These are phyloP conservation scores for Bauhinia variegata DNA, from an alignment of 306 rosid species.

Conservation along the genomic window DNA sequence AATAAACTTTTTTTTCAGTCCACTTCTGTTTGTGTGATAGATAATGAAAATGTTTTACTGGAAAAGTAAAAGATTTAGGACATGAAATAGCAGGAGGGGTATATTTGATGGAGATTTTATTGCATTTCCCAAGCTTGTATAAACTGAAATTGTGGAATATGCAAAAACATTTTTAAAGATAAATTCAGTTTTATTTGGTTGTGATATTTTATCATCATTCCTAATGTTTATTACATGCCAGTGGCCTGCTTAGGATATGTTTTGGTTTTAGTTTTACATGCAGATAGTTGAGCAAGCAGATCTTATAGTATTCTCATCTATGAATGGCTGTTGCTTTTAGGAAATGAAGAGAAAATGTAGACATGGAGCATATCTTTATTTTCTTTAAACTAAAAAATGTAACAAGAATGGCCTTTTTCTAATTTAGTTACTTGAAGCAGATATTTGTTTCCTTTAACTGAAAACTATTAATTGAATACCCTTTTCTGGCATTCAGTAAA, in stretches of 20 bases:
- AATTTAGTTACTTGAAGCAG: too few species aligned
- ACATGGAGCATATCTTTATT: not conserved
- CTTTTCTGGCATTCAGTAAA: constrained; percentile 12
- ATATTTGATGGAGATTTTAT: constrained; percentile 17
- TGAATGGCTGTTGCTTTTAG: too few species aligned
- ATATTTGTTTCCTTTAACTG: too few species aligned
- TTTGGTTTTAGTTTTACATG: not conserved
- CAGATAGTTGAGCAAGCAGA: not conserved
- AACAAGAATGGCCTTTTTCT: too few species aligned
- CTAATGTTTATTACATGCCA: too few species aligned
- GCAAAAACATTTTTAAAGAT: not conserved
- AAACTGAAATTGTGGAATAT: constrained; percentile 8
- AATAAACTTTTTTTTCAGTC: not conserved
- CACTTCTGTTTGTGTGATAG: constrained; percentile 11
- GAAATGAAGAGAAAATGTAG: too few species aligned
- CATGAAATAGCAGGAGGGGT: not conserved
- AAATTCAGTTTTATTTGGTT: not conserved
- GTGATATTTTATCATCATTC: not conserved
- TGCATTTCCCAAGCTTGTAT: constrained; percentile 20
- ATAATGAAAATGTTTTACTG: constrained; percentile 13
- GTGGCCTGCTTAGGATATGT: not conserved
- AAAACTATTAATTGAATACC: not conserved
- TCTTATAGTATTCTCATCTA: too few species aligned
- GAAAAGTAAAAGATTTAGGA: constrained; percentile 16
- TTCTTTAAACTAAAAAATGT: constrained; percentile 1